phyloP scores from a whole-genome alignment of 2,329 filamentous ascomycete species.

The Nectriaceae sp. region DNA sequence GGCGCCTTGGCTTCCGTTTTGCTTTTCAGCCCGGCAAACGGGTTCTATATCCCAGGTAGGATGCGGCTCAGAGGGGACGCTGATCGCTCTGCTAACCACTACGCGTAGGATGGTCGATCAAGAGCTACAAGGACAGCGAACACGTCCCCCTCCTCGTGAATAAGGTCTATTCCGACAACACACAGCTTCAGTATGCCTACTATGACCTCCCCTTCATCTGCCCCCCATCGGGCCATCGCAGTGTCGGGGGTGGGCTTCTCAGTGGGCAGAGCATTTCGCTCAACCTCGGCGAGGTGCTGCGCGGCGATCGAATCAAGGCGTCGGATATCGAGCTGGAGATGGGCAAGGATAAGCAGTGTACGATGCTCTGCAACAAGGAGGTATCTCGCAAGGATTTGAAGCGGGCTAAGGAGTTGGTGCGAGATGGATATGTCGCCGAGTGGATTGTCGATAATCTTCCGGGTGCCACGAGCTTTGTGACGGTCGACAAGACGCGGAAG shows the following conservation, averaged over 20 bases:
- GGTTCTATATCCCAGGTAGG: constrained; percentile 86
- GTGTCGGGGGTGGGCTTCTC: constrained; percentile 67
- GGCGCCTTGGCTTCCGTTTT: constrained; percentile 47
- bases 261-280: constrained; percentile 78
- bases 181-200: constrained; percentile 89
- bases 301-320: constrained; percentile 81
- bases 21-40: constrained; percentile 43
- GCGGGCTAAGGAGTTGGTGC: constrained; percentile 71
- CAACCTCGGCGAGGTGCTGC: constrained; percentile 84
- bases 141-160: constrained; percentile 85
- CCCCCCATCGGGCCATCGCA: constrained; percentile 69
- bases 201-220: constrained; percentile 87
- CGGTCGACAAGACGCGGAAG: constrained; percentile 79
- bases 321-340: constrained; percentile 83
- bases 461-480: constrained; percentile 85
- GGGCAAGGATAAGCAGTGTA: constrained; percentile 73
- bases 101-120: constrained; percentile 72
- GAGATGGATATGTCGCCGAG: constrained; percentile 81
- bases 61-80: not conserved
- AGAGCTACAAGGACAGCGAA: constrained; percentile 75
- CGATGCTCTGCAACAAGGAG: constrained; percentile 69
- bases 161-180: constrained; percentile 88
- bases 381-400: constrained; percentile 66
- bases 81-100: constrained; percentile 8
- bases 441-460: constrained; percentile 94